Base-by-base conservation (phyloP, 1,139 yeast genomes). In the Debaryomyces nepalensis region DNA sequence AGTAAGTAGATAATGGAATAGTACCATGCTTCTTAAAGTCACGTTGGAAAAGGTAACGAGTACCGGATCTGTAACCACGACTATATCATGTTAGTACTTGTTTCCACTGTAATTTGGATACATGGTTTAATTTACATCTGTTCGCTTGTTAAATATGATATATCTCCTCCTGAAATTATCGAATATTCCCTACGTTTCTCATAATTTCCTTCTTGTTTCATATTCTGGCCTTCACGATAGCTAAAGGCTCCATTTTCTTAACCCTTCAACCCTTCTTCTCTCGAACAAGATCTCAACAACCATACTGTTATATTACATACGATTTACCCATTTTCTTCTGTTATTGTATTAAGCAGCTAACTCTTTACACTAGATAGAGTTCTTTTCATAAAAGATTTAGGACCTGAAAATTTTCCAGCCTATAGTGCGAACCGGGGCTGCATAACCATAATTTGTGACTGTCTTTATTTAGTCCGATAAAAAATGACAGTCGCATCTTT, bases 21-120 rank as follows among this genome's bases (percentile, higher is more conserved):
- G 84, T 76, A 77, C 98, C 98, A 79, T 91, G 95, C 82, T 89
- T 90, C 84, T 87, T 89, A 89, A 86, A 91, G 85, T 91, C 98
- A 81, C 98, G 95, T 79, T 90, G 89, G 95, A 93, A 93, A 81
- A 95, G 95, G 93, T 93, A 93, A 82, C 99, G 96, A 81, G 98
- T 93, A 83, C 98, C 95, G 70, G 97, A 89, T 91, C 98, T 90
- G 86, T 88, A 90, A 86, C 99, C 99, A 83, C 89, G 97, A 79
- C 50, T 46, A 42, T 32, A 39, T 18, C 23, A 14, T 16, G 49
- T 46, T 46, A 46, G 47, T 46, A 46, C 37, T 26, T 9, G 4
- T 9, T 24, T 31, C 12, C 10, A 22, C 16, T 22, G 18, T 16
- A n/a, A n/a, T 5, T 9, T 23, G 16, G 39, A 29, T 29, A 12